phyloP scores from a whole-genome alignment of 2,329 filamentous ascomycete species.

The Passalora sequoiae region DNA sequence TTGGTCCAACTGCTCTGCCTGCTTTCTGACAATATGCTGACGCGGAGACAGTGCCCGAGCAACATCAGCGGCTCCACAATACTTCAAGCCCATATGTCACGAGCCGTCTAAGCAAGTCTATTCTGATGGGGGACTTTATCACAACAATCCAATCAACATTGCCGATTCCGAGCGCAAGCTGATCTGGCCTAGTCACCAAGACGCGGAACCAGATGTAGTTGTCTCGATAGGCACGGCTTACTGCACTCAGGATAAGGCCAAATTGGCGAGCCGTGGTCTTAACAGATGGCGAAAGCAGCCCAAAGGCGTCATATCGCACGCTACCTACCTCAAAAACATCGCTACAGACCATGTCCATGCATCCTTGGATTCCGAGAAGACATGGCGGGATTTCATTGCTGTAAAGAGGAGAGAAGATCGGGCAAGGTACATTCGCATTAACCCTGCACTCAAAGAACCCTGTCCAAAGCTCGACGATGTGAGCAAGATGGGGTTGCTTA shows the following conservation, averaged over 20 bases:
- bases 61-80: constrained; percentile 46
- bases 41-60: no score
- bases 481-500: constrained; percentile 5
- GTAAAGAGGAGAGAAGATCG: neutral
- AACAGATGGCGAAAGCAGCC: neutral
- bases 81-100: constrained; percentile 48
- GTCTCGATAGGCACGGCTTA: constrained; percentile 27
- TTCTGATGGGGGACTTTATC: constrained; percentile 25
- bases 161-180: constrained; percentile 23
- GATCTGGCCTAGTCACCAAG: constrained; percentile 24
- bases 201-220: constrained; percentile 21
- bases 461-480: constrained; percentile 12
- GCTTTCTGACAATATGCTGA: no score
- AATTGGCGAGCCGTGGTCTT: neutral
- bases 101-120: constrained; percentile 37
- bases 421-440: constrained; percentile 10
- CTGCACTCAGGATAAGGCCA: neutral
- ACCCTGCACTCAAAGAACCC: constrained; percentile 4
- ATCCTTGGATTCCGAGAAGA: neutral
- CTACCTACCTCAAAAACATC: neutral
- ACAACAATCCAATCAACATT: constrained; percentile 28
- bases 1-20: no score
- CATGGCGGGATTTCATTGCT: neutral
- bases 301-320: neutral
- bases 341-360: neutral